Evolutionary conservation across 352 stramenopile species (phyloP), one percentile per base, ranked within the genome.

Genomic region (Phytophthora chlamydospora): DNA sequence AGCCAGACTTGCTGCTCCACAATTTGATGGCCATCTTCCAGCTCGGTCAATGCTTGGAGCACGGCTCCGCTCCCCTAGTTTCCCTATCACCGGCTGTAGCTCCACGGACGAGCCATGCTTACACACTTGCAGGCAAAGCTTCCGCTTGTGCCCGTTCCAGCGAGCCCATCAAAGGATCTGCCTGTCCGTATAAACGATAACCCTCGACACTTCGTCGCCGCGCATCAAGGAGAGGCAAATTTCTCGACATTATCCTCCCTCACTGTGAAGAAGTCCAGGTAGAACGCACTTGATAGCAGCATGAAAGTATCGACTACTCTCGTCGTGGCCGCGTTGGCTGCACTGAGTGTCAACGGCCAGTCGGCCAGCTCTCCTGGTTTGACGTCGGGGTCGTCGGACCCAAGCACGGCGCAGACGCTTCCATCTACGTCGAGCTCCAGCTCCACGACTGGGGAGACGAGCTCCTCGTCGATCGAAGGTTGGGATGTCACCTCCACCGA

Each of bases 261-360:
- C 58, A 68, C 38, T 59, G 63, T 59, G 40, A 68, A 64, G 58
- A 72, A 65, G 49, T 60, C 50, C 55, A 60, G 51, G 32, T 58
- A 58, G 47, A 19, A 54, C 21, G 27, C 47, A 72, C 47, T 59
- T 58, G 60, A 35, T n/a, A 58, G 53, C 38, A 52, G 12, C 38
- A 72, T 75, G 62, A 72, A 69, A 63, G 57, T 66, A n/a, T 45
- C 48, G 46, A 49, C 59, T 49, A 59, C 35, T 35, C 33, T 76
- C 29, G 35, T 68, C n/a, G 63, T 61, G 21, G 62, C 62, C 11
- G 58, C 58, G 13, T 62, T 66, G 43, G 41, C 44, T 41, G 48
- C 39, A 29, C 42, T 58, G 27, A 49, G 45, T 36, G 32, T 34
- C 17, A 53, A 53, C 45, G 53, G 42, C n/a, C 34, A 52, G 51